Conservation (phyloP, 2,329 filamentous ascomycete genomes). For the Samsoniella hepiali region DNA sequence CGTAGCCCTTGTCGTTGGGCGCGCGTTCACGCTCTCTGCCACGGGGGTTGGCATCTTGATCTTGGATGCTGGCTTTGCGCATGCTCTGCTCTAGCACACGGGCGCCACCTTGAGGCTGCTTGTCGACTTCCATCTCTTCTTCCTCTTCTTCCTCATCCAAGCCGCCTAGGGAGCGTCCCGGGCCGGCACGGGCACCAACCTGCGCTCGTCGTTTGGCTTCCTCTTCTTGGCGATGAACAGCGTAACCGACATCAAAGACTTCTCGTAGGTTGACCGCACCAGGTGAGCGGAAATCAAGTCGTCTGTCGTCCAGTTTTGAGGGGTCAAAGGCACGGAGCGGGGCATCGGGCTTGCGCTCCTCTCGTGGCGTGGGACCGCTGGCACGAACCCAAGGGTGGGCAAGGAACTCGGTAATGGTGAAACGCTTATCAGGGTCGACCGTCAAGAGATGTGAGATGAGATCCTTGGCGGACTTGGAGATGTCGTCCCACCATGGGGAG, state of each 20-base stretch:
- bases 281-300: constrained; percentile 90
- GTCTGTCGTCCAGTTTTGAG: constrained; percentile 56
- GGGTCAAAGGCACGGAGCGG: constrained; percentile 56
- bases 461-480: constrained; percentile 91
- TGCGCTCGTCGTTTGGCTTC: constrained; percentile 90
- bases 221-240: constrained; percentile 94
- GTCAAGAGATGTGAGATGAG: constrained; percentile 89
- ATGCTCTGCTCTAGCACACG: constrained; percentile 82
- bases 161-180: constrained; percentile 52
- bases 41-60: constrained; percentile 35
- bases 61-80: constrained; percentile 72
- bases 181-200: constrained; percentile 67
- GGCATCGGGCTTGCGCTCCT: constrained; percentile 52
- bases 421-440: constrained; percentile 92
- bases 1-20: constrained; percentile 65
- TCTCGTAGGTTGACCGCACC: constrained; percentile 93
- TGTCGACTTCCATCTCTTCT: constrained; percentile 64
- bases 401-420: constrained; percentile 88
- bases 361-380: constrained; percentile 53
- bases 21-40: constrained; percentile 28
- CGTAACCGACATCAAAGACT: constrained; percentile 97
- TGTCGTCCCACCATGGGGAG: constrained; percentile 99
- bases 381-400: constrained; percentile 89
- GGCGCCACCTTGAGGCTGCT: constrained; percentile 50
- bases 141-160: constrained; percentile 68